Percentiles rank a stretch among this genome's conserved stretches.
Evolutionary conservation across 176 grass and related monocot genomes (phyloP).

Genomic region (Lolium multiflorum): DNA sequence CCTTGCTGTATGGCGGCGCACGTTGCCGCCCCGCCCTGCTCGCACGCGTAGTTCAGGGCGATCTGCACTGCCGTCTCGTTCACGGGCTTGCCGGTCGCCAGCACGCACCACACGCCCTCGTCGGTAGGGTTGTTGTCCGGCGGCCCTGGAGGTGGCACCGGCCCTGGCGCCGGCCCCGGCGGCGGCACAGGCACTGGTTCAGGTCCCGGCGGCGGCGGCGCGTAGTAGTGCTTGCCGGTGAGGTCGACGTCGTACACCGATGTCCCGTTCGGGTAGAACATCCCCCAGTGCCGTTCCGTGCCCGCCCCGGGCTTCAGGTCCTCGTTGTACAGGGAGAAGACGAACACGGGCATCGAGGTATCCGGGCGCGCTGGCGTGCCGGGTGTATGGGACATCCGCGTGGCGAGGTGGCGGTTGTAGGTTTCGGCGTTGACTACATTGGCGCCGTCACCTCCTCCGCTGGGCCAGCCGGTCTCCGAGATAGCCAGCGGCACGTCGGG

Average conservation of each 20-base stretch:
- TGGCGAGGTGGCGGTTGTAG: conserved; percentile 67
- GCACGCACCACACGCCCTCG: conserved; percentile 54
- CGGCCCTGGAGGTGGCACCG: too few species aligned
- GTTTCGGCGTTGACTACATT: conserved; percentile 57
- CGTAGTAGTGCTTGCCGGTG: conserved; percentile 31
- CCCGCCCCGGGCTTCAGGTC: conserved; percentile 51
- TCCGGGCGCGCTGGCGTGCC: conserved; percentile 58
- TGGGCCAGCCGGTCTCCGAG: conserved; percentile 76
- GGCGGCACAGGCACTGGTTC: not conserved
- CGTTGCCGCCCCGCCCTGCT: conserved; percentile 57
- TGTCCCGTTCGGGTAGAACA: conserved; percentile 60
- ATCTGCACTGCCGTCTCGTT: conserved; percentile 39
- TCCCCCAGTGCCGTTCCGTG: conserved; percentile 66
- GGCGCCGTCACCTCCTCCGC: conserved; percentile 33
- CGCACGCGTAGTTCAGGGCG: conserved; percentile 62
- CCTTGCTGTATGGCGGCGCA: conserved; percentile 61
- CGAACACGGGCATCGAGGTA: conserved; percentile 48
- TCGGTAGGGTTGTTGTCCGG: not conserved
- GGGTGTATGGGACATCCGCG: conserved; percentile 36
- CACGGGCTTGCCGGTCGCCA: conserved; percentile 15
- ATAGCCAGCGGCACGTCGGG: conserved; percentile 50
- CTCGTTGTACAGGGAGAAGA: conserved; percentile 80
- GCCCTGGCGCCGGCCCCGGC: not conserved
- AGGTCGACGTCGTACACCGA: conserved; percentile 61
- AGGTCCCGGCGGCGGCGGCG: not conserved